A percentile compares a stretch with the other conserved stretches of the same genome.
These are phyloP conservation scores for Phytophthora cajani DNA, from an alignment of 352 stramenopile species.

Conservation along the genomic window DNA sequence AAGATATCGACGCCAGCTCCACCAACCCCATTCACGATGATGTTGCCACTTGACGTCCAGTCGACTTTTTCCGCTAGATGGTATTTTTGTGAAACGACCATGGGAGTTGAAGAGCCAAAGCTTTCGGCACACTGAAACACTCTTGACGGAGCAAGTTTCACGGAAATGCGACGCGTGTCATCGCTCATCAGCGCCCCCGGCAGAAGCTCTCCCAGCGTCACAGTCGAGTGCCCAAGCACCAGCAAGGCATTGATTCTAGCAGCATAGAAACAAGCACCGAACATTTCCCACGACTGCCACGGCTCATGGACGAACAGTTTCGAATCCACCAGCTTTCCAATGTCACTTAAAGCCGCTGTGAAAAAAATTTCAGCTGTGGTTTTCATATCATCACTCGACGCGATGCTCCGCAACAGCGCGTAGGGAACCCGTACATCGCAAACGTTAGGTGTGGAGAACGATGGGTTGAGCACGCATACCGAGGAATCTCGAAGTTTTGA, in stretches of 20 bases:
- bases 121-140: too few relatives aligned
- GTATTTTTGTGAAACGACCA: too few relatives aligned
- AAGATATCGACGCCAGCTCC: not conserved
- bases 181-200: too few relatives aligned
- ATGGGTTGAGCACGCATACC: not conserved
- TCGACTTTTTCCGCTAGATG: not conserved
- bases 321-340: too few relatives aligned
- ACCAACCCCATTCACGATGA: not conserved
- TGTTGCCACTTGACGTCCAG: not conserved
- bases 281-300: not conserved
- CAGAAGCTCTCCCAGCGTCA: not conserved
- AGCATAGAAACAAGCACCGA: not conserved
- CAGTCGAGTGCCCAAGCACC: not conserved
- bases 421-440: not conserved
- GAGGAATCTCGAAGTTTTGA: not conserved
- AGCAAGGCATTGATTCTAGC: not conserved
- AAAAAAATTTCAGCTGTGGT: too few relatives aligned
- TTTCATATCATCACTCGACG: too few relatives aligned
- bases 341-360: too few relatives aligned
- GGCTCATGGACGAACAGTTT: not conserved
- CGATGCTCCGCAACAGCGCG: not conserved
- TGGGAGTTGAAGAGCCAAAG: too few relatives aligned
- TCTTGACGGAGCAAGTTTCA: too few relatives aligned
- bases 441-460: not conserved
- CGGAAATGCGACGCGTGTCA: too few relatives aligned